Evolutionary conservation across 192 early-diverging fungal species (phyloP).

Genomic region (Coemansia sp.): DNA sequence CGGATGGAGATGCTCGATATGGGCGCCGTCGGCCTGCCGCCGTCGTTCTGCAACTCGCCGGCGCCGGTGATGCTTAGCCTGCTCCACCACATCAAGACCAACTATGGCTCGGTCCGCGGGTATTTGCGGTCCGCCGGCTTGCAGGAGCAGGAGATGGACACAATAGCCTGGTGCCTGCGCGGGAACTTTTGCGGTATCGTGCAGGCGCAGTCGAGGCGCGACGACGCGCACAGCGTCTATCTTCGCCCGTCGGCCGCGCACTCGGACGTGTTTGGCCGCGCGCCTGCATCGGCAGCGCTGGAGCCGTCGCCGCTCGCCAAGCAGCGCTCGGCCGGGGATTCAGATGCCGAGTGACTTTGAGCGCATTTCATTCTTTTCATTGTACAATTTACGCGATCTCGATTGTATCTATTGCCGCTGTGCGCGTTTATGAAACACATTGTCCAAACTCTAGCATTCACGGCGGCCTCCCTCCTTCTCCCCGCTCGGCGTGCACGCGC

Average conservation of each 20-base stretch:
- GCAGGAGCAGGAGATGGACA: conserved; percentile 30
- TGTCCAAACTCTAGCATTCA: too few species aligned
- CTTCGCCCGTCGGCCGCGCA: conserved; percentile 18
- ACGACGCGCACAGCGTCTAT: conserved; percentile 5
- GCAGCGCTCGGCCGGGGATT: too few species aligned
- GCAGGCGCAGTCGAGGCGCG: conserved; percentile 2
- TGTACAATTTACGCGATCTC: too few species aligned
- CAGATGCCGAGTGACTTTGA: too few species aligned
- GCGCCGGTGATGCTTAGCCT: conserved; percentile 45
- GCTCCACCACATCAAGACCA: conserved; percentile 25
- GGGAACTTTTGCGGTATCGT: conserved; percentile 44
- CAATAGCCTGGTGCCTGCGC: conserved; percentile 45
- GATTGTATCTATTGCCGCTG: too few species aligned
- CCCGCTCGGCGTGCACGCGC: too few species aligned
- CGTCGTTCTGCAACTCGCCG: conserved; percentile 49
- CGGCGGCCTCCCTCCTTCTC: too few species aligned
- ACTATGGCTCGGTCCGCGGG: conserved; percentile 37
- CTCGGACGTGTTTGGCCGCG: neutral
- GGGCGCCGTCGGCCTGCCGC: conserved; percentile 48
- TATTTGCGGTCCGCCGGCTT: conserved; percentile 42
- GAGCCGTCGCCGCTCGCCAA: too few species aligned
- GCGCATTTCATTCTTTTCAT: too few species aligned
- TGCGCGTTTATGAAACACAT: too few species aligned
- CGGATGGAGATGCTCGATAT: conserved; percentile 51
- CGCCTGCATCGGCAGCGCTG: too few species aligned